Conservation (phyloP, 2,329 filamentous ascomycete genomes). For the Mollisia scopiformis region DNA sequence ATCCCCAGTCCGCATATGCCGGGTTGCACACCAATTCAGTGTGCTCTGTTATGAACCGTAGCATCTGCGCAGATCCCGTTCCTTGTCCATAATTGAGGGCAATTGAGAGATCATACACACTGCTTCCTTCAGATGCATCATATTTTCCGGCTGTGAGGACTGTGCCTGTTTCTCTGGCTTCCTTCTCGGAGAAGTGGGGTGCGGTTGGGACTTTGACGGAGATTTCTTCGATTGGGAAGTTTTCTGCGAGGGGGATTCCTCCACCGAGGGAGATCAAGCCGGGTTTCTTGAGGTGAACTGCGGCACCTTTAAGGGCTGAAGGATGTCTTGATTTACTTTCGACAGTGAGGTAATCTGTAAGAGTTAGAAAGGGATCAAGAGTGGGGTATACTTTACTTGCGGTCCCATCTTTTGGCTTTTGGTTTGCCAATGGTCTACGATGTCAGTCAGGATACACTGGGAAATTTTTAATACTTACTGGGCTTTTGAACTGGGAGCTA, state of each 20-base stretch:
- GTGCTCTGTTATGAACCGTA: slow-evolving; percentile 92
- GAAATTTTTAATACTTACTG: slow-evolving; percentile 48
- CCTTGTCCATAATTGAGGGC: slow-evolving; percentile 94
- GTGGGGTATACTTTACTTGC: slow-evolving; percentile 55
- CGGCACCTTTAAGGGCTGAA: slow-evolving; percentile 82
- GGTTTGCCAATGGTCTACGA: slow-evolving; percentile 63
- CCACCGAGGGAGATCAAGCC: slow-evolving; percentile 90
- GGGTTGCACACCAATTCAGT: slow-evolving; percentile 88
- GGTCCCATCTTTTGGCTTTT: slow-evolving; percentile 81
- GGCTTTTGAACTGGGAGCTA: slow-evolving; percentile 82
- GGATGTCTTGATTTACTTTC: slow-evolving; percentile 65
- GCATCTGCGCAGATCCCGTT: slow-evolving; percentile 80
- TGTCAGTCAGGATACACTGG: not conserved
- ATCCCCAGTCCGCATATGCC: slow-evolving; percentile 89
- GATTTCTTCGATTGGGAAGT: slow-evolving; percentile 88
- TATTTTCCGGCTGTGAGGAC: slow-evolving; percentile 77
- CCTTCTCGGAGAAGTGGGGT: slow-evolving; percentile 71
- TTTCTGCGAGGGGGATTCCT: slow-evolving; percentile 83
- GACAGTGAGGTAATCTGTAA: slow-evolving; percentile 54
- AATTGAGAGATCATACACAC: slow-evolving; percentile 75
- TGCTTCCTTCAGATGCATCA: slow-evolving; percentile 66
- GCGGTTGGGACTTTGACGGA: slow-evolving; percentile 72
- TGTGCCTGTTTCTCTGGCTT: slow-evolving; percentile 62
- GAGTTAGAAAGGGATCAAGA: slow-evolving; percentile 14
- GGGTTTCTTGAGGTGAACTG: slow-evolving; percentile 76